Percentiles rank a stretch among this genome's conserved stretches.
Evolutionary conservation across 2,329 filamentous ascomycete genomes (phyloP).

Genomic region (Sarocladiaceae sp.): DNA sequence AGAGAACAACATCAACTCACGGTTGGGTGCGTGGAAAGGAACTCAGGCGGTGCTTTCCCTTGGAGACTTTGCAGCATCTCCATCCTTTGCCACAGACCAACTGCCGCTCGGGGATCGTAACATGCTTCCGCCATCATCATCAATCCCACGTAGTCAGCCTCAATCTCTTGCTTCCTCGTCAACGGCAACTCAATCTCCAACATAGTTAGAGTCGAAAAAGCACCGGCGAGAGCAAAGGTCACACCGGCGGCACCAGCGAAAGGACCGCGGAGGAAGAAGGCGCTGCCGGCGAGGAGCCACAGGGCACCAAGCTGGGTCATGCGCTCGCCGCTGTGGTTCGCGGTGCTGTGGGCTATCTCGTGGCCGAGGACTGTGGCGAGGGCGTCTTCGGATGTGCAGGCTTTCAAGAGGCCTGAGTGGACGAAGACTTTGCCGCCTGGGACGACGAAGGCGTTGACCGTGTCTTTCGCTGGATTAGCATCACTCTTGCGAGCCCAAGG

Average conservation of each 20-base stretch:
- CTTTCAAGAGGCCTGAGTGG: slow-evolving; percentile 65
- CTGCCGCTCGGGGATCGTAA: slow-evolving; percentile 65
- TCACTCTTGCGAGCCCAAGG: background rate
- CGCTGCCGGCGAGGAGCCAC: slow-evolving; percentile 29
- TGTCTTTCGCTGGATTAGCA: slow-evolving; percentile 25
- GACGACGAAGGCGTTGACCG: slow-evolving; percentile 72
- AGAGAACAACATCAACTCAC: too few relatives aligned
- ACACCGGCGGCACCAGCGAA: slow-evolving; percentile 41
- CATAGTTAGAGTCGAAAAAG: slow-evolving; percentile 37
- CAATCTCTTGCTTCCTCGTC: slow-evolving; percentile 66
- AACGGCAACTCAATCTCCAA: slow-evolving; percentile 45
- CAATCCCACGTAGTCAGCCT: slow-evolving; percentile 77
- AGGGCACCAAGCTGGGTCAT: slow-evolving; percentile 49
- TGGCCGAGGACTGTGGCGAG: slow-evolving; percentile 74
- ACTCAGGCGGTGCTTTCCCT: slow-evolving; percentile 57
- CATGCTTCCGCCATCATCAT: slow-evolving; percentile 82
- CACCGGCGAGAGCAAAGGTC: slow-evolving; percentile 50
- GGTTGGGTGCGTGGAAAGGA: slow-evolving; percentile 73
- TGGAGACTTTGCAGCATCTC: slow-evolving; percentile 38
- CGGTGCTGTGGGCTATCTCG: slow-evolving; percentile 74
- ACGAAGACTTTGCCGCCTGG: slow-evolving; percentile 80
- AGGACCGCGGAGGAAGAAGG: slow-evolving; percentile 41
- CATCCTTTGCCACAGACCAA: slow-evolving; percentile 66
- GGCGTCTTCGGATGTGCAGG: slow-evolving; percentile 63
- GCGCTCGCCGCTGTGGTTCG: slow-evolving; percentile 63